These are phyloP conservation scores for Sarocladiaceae sp. DNA, from an alignment of 2,329 filamentous ascomycete genomes.

Conservation along the genomic window DNA sequence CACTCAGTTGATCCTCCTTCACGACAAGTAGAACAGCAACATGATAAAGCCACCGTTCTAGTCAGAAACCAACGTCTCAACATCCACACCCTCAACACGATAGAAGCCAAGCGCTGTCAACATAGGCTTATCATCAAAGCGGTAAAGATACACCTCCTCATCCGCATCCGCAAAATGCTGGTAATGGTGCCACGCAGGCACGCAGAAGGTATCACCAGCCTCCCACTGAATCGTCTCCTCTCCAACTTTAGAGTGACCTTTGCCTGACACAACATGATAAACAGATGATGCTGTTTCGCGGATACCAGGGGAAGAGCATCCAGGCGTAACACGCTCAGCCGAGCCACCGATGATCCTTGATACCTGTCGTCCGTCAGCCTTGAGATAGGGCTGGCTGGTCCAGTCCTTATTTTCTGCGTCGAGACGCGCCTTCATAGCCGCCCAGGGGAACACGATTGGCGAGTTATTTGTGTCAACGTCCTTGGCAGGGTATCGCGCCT, in stretches of 20 bases:
- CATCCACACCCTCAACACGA: too few relatives aligned
- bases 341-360: neutral
- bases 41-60: too few relatives aligned
- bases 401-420: conserved; percentile 26
- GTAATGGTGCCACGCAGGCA: too few relatives aligned
- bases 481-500: conserved; percentile 33
- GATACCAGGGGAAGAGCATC: conserved; percentile 27
- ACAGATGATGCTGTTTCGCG: conserved; percentile 49
- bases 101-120: too few relatives aligned
- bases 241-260: conserved; percentile 27
- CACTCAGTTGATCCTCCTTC: too few relatives aligned
- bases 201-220: too few relatives aligned
- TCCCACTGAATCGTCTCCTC: conserved; percentile 29
- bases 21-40: too few relatives aligned
- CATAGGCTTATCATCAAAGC: too few relatives aligned
- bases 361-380: conserved; percentile 4
- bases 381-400: conserved; percentile 23
- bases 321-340: conserved; percentile 24
- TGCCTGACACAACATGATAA: conserved; percentile 48
- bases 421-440: conserved; percentile 28
- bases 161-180: too few relatives aligned
- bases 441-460: conserved; percentile 46
- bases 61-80: too few relatives aligned
- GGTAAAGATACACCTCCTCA: too few relatives aligned
- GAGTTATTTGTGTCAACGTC: conserved; percentile 20